These are phyloP conservation scores for Verbena officinalis DNA, from an alignment of 257 asterid genomes.

Conservation along the genomic window DNA sequence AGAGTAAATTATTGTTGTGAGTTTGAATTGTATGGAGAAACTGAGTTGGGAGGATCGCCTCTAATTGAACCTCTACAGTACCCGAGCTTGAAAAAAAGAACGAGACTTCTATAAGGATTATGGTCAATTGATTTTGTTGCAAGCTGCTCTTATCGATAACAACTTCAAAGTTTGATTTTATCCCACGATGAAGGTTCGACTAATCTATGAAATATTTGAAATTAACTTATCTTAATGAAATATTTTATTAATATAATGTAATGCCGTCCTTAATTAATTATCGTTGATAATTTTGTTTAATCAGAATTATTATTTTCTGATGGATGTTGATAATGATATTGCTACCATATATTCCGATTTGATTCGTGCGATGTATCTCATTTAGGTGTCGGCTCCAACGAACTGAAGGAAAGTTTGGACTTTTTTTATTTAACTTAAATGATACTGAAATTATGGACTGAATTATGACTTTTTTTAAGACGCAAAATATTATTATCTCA, in stretches of 20 bases:
- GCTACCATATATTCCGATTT: neutral
- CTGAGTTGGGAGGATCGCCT: too few relatives aligned
- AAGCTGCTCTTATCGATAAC: neutral
- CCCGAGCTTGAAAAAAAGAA: too few relatives aligned
- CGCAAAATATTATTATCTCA: neutral
- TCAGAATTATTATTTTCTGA: neutral
- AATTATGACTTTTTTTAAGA: neutral
- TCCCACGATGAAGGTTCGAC: neutral
- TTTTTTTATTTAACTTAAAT: neutral
- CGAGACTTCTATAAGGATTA: too few relatives aligned
- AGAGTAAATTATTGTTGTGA: too few relatives aligned
- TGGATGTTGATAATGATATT: neutral
- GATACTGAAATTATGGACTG: neutral
- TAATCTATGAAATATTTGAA: neutral
- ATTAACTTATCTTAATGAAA: neutral
- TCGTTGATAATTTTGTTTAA: conserved; percentile 4
- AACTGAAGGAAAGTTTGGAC: neutral
- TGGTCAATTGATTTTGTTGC: too few relatives aligned
- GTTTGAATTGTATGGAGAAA: too few relatives aligned
- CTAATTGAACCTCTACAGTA: too few relatives aligned
- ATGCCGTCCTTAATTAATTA: too few relatives aligned
- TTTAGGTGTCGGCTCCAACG: neutral
- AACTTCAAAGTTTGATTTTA: neutral
- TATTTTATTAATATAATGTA: neutral
- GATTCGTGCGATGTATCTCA: neutral